Evolutionary conservation across 495 filamentous ascomycete genomes (phyloP).

Genomic region (Aspergillus kassunensis): DNA sequence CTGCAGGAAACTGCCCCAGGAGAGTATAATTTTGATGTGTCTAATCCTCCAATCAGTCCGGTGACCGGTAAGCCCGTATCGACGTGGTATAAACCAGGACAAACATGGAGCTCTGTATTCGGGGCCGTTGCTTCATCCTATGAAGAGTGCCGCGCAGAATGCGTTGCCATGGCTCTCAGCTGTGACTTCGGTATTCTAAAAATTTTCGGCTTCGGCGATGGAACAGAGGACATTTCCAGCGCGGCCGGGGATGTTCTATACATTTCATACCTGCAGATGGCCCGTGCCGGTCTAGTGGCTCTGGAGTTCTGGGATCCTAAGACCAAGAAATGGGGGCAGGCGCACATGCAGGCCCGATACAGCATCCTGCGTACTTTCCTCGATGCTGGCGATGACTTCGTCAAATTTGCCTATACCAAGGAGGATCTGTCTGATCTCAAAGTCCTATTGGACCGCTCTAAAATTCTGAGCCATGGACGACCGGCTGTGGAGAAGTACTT

Average conservation of each 20-base stretch:
- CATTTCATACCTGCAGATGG: constrained; percentile 85
- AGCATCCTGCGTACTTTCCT: constrained; percentile 86
- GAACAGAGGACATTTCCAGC: constrained; percentile 61
- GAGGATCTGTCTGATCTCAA: constrained; percentile 76
- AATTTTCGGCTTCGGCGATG: constrained; percentile 89
- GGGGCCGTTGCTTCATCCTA: constrained; percentile 81
- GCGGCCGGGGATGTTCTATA: constrained; percentile 85
- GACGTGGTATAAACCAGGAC: constrained; percentile 88
- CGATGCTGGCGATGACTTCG: constrained; percentile 76
- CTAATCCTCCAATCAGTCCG: constrained; percentile 76
- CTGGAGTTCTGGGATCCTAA: constrained; percentile 88
- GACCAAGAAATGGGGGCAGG: constrained; percentile 86
- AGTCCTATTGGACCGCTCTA: constrained; percentile 74
- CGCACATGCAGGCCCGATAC: constrained; percentile 93
- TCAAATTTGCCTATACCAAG: constrained; percentile 67
- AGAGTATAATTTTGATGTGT: constrained; percentile 78
- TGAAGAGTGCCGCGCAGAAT: constrained; percentile 80
- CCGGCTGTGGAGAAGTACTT: constrained; percentile 83
- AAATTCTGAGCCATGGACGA: constrained; percentile 68
- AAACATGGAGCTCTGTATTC: constrained; percentile 93
- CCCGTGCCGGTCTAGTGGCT: constrained; percentile 76
- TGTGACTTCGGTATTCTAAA: constrained; percentile 85
- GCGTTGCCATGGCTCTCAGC: constrained; percentile 87
- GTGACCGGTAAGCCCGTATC: constrained; percentile 70
- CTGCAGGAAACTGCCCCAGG: constrained; percentile 82